phyloP scores from a whole-genome alignment of 2,329 filamentous ascomycete species.

The Penicillium sp. region DNA sequence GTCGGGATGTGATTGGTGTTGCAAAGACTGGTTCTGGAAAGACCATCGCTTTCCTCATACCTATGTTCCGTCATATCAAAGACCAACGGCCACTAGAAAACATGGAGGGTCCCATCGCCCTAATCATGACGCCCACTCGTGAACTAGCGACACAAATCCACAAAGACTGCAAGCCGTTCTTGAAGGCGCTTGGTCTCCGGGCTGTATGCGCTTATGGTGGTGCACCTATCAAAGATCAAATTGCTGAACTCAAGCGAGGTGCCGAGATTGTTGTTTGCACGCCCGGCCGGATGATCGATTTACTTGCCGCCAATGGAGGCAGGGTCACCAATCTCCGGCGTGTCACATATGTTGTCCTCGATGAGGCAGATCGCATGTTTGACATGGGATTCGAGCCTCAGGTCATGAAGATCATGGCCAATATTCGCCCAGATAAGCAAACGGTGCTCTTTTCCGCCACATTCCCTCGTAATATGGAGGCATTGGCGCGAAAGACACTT shows the following conservation, averaged over 20 bases:
- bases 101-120: conserved; percentile 79
- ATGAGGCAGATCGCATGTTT: conserved; percentile 98
- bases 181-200: conserved; percentile 79
- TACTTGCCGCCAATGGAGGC: conserved; percentile 89
- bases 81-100: conserved; percentile 80
- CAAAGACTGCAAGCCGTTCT: conserved; percentile 88
- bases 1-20: conserved; percentile 90
- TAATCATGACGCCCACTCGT: conserved; percentile 92
- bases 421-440: conserved; percentile 87
- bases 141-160: conserved; percentile 94
- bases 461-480: conserved; percentile 90
- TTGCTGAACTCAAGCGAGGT: conserved; percentile 91
- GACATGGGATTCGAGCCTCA: conserved; percentile 99
- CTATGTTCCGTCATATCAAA: conserved; percentile 97
- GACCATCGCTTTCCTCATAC: conserved; percentile 89
- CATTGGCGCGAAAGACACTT: conserved; percentile 82
- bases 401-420: conserved; percentile 92
- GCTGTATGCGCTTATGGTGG: conserved; percentile 93
- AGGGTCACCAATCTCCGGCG: conserved; percentile 85
- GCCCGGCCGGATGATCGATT: conserved; percentile 91
- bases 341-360: conserved; percentile 90
- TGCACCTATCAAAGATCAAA: conserved; percentile 94
- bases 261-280: conserved; percentile 95
- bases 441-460: conserved; percentile 96
- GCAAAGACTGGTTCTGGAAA: conserved; percentile 98